These are phyloP conservation scores for Pouteria glomerata DNA, from an alignment of 148 eudicot species.

Conservation along the genomic window DNA sequence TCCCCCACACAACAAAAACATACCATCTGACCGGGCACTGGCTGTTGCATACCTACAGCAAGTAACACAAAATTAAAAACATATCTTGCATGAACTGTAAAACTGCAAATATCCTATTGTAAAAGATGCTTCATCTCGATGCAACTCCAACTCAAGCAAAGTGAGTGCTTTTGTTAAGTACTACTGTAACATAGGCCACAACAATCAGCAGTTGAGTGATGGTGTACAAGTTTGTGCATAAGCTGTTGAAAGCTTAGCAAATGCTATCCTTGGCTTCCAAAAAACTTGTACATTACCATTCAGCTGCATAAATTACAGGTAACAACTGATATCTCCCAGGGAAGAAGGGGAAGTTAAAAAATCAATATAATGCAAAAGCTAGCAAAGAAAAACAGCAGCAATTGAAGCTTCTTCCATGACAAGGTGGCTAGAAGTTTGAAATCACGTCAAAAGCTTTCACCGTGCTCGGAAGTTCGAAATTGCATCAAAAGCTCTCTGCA, in stretches of 20 bases:
- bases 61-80: background rate
- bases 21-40: conserved; percentile 95
- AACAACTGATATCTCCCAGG: background rate
- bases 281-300: background rate
- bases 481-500: background rate
- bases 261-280: no score
- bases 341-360: conserved; percentile 1
- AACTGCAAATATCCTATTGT: background rate
- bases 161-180: background rate
- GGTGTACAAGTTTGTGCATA: background rate
- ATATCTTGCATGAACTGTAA: background rate
- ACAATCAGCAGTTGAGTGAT: background rate
- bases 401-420: background rate
- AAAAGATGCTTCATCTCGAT: background rate
- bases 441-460: no score
- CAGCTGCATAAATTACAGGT: background rate
- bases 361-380: background rate
- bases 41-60: conserved; percentile 90
- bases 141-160: background rate
- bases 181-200: background rate
- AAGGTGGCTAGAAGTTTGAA: background rate
- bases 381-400: background rate
- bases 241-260: no score
- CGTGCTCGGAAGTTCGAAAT: background rate
- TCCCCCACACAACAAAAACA: conserved; percentile 99